phyloP scores from a whole-genome alignment of 805 yeast species.

The Wickerhamomyces xylosicus region DNA sequence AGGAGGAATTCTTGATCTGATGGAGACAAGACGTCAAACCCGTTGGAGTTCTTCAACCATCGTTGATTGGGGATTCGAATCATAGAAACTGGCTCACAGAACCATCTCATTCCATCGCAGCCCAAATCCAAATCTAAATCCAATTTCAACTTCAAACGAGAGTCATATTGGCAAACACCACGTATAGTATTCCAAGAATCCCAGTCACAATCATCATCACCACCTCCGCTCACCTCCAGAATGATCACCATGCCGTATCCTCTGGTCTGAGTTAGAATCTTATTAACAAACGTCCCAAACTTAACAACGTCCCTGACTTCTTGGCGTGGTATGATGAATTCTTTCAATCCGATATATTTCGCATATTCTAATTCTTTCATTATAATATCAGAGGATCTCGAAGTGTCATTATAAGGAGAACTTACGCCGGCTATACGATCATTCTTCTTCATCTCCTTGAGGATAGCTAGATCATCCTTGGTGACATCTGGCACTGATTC shows the following conservation, averaged over 20 bases:
- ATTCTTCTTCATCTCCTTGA: too few relatives aligned
- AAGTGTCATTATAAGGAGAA: too few relatives aligned
- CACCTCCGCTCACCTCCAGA: slow-evolving; percentile 24
- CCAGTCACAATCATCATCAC: slow-evolving; percentile 29
- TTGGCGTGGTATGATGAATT: slow-evolving; percentile 26
- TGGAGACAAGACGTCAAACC: slow-evolving; percentile 56
- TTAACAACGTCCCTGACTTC: not conserved
- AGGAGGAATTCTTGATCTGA: slow-evolving; percentile 40
- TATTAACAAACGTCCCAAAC: not conserved
- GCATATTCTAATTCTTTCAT: slow-evolving; percentile 43
- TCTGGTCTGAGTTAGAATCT: not conserved
- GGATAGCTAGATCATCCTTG: too few relatives aligned
- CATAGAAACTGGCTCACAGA: slow-evolving; percentile 55
- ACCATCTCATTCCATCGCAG: slow-evolving; percentile 64
- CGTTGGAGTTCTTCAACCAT: slow-evolving; percentile 48
- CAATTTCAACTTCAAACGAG: slow-evolving; percentile 55
- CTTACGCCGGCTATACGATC: too few relatives aligned
- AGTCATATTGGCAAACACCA: slow-evolving; percentile 40
- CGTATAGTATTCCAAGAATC: slow-evolving; percentile 65
- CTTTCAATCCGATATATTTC: slow-evolving; percentile 43
- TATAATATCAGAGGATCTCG: slow-evolving; percentile 13
- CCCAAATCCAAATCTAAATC: slow-evolving; percentile 58
- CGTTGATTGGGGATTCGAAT: slow-evolving; percentile 44
- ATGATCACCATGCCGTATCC: not conserved
- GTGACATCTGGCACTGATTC: too few relatives aligned